phyloP scores from a whole-genome alignment of 306 rosid genomes.

The Medicago truncatula region DNA sequence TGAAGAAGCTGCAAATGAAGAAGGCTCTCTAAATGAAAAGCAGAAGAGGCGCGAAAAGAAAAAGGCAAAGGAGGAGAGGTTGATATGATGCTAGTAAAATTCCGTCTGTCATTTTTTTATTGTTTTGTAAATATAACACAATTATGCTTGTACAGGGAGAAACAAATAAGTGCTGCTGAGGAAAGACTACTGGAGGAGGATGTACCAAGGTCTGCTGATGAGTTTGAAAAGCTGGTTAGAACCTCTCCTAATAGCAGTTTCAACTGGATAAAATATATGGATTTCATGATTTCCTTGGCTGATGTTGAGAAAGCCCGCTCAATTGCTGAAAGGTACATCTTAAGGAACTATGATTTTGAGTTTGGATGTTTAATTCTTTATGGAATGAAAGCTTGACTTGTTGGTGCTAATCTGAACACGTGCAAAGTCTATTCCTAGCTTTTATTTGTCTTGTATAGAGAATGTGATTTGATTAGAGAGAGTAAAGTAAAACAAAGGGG shows the following conservation, averaged over 20 bases:
- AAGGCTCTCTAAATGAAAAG: conserved; percentile 53
- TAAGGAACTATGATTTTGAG: background rate
- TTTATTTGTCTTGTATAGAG: background rate
- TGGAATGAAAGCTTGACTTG: background rate
- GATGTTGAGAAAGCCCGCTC: conserved; percentile 92
- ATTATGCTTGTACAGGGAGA: conserved; percentile 61
- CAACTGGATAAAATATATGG: conserved; percentile 91
- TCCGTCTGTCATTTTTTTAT: background rate
- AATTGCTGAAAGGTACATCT: conserved; percentile 80
- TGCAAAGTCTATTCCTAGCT: background rate
- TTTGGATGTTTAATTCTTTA: conserved; percentile 9
- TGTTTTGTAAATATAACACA: background rate
- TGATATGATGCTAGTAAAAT: conserved; percentile 28
- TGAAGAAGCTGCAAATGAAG: conserved; percentile 54
- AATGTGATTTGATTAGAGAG: background rate
- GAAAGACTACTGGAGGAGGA: conserved; percentile 81
- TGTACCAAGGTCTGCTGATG: conserved; percentile 87
- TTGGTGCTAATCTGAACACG: conserved; percentile 6
- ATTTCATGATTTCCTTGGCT: conserved; percentile 69
- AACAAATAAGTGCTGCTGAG: conserved; percentile 77
- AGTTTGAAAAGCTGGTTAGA: conserved; percentile 88
- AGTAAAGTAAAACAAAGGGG: conserved; percentile 10
- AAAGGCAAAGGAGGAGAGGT: conserved; percentile 80
- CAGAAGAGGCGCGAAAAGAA: conserved; percentile 67
- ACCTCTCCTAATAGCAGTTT: conserved; percentile 92